Base-by-base conservation (phyloP, 768 basidiomycete species). In the Lentinula guzmanii region DNA sequence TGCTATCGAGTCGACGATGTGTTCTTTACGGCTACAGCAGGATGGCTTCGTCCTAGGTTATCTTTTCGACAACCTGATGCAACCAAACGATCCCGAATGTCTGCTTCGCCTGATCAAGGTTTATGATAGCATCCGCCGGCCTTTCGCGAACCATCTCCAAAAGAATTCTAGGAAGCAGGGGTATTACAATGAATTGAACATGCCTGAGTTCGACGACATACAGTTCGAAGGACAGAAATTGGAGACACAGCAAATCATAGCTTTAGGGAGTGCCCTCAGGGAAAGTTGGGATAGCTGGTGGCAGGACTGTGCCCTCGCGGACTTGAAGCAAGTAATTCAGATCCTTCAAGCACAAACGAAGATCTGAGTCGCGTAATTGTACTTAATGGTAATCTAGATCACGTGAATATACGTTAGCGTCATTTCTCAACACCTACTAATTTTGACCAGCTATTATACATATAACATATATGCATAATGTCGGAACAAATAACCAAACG, bases 401-500 rank as follows among this genome's bases (percentile, higher is more conserved):
- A 28, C 28, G 28, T 28, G 28, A 28, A 28, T 28, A 28, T 28
- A 28, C 3, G 28, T 28, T 28, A 28, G 28, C 28, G 24, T 24
- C 24, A 24, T 24, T 24, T 24, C 24, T 24, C 24, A 24, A 2
- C 24, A 24, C 24, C 28, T 28, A 28, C 28, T 28, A 28, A 28
- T 28, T 28, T 28, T 28, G 28, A 28, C 28, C n/a, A n/a, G n/a
- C n/a, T n/a, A n/a, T n/a, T n/a, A n/a, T n/a, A n/a, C n/a, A n/a
- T n/a, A n/a, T n/a, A n/a, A n/a, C 24, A 24, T 28, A 52, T 8
- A 39, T 39, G 37, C 37, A 13, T 13, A 13, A 39, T 39, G 43
- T 9, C 18, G 4, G 21, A 52, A 51, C 66, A 69, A 16, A 71
- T 79, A 58, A 77, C 82, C 1, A 91, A 87, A 74, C 77, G 89